Percentiles rank a stretch among this genome's conserved stretches.
These are phyloP conservation scores for Sporothrix sp. DNA, from an alignment of 2,329 filamentous ascomycete genomes.

Conservation along the genomic window DNA sequence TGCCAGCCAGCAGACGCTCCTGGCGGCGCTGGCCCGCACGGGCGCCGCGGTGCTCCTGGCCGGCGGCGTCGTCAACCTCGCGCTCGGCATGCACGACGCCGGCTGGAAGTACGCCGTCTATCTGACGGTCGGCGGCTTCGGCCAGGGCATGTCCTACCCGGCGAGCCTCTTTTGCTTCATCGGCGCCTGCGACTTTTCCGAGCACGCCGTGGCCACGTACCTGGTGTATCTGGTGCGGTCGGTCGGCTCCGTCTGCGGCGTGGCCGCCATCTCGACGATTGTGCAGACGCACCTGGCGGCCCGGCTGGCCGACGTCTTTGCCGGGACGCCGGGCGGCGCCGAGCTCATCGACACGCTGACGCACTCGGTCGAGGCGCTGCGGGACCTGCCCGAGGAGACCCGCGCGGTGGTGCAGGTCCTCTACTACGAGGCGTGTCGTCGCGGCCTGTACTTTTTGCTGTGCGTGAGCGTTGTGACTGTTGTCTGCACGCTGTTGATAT, in stretches of 20 bases:
- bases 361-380: constrained; percentile 12
- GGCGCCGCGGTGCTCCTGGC: constrained; percentile 43
- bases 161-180: neutral
- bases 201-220: constrained; percentile 14
- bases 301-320: constrained; percentile 1
- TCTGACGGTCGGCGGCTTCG: constrained; percentile 12
- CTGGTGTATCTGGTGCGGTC: constrained; percentile 11
- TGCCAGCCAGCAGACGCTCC: constrained; percentile 32
- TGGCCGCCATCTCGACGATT: constrained; percentile 12
- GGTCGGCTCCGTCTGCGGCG: constrained; percentile 13
- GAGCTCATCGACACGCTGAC: constrained; percentile 10
- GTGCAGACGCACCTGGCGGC: constrained; percentile 4
- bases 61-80: constrained; percentile 34
- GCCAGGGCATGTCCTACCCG: constrained; percentile 16
- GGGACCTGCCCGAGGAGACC: constrained; percentile 4
- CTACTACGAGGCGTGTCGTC: constrained; percentile 14
- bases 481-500: constrained; percentile 3
- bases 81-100: constrained; percentile 38
- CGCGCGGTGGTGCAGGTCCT: constrained; percentile 7
- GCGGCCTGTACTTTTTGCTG: constrained; percentile 12
- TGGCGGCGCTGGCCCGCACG: constrained; percentile 41
- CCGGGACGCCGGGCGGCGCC: neutral
- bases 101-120: constrained; percentile 38
- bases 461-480: neutral
- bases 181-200: neutral